Conservation (phyloP, 768 basidiomycete genomes). For the Panaeolus cyanescens region DNA sequence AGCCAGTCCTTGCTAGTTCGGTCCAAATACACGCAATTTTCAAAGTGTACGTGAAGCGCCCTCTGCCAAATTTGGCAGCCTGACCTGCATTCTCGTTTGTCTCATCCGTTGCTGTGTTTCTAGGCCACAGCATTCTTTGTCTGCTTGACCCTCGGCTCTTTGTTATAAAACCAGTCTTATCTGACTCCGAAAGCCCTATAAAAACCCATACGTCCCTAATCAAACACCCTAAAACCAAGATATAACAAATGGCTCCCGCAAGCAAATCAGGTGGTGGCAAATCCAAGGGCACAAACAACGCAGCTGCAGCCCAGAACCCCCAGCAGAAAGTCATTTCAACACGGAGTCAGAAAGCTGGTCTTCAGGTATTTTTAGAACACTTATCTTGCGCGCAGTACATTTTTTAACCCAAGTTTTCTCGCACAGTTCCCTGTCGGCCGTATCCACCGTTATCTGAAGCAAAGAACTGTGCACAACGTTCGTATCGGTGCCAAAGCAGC, state of each 20-base stretch:
- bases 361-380: constrained; percentile 57
- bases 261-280: constrained; percentile 50
- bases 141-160: constrained; percentile 4
- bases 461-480: constrained; percentile 89
- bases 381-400: constrained; percentile 13
- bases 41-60: neutral
- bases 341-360: constrained; percentile 81
- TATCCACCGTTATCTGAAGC: constrained; percentile 95
- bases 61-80: neutral
- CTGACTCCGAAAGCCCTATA: neutral
- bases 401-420: neutral
- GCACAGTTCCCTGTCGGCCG: constrained; percentile 92
- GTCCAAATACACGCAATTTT: neutral
- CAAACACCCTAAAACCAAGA: neutral
- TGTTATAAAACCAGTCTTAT: constrained; percentile 1
- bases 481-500: constrained; percentile 98
- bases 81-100: neutral
- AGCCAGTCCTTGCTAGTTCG: neutral
- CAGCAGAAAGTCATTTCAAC: constrained; percentile 50
- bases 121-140: neutral
- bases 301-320: constrained; percentile 26
- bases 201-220: neutral
- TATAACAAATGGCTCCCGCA: constrained; percentile 43
- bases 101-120: neutral
- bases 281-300: constrained; percentile 38